Percentiles rank a stretch among this genome's conserved stretches.
Conservation (phyloP, 345 rosid genomes). For the Noccaea caerulescens region DNA sequence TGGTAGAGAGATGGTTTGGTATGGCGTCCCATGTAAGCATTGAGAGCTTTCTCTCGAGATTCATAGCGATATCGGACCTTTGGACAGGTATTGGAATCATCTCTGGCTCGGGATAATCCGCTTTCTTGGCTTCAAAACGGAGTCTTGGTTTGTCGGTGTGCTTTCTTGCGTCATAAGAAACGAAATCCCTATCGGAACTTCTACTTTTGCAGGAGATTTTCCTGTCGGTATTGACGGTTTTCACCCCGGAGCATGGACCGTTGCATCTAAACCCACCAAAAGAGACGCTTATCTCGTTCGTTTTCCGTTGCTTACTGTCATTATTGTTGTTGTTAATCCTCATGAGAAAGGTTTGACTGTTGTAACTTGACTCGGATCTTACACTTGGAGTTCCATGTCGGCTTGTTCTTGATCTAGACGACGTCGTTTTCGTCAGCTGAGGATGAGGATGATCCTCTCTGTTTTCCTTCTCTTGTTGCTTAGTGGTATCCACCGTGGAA, state of each 20-base stretch:
- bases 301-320: constrained; percentile 52
- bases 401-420: constrained; percentile 44
- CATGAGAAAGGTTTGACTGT: constrained; percentile 65
- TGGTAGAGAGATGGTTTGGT: constrained; percentile 42
- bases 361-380: constrained; percentile 68
- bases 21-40: constrained; percentile 57
- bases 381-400: constrained; percentile 57
- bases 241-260: constrained; percentile 64
- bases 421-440: constrained; percentile 56
- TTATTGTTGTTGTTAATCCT: constrained; percentile 37
- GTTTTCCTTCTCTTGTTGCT: constrained; percentile 35
- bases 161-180: constrained; percentile 43
- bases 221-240: constrained; percentile 54
- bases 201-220: constrained; percentile 32
- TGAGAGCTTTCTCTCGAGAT: constrained; percentile 57
- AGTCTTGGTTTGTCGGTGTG: constrained; percentile 32
- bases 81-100: constrained; percentile 55
- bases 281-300: constrained; percentile 48
- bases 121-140: constrained; percentile 29
- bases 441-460: constrained; percentile 29
- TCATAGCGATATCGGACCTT: constrained; percentile 47
- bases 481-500: constrained; percentile 38
- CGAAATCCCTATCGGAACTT: constrained; percentile 36
- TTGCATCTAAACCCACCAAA: constrained; percentile 65
- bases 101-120: constrained; percentile 36